These are phyloP conservation scores for Rosa chinensis DNA, from an alignment of 306 rosid genomes.

Conservation along the genomic window DNA sequence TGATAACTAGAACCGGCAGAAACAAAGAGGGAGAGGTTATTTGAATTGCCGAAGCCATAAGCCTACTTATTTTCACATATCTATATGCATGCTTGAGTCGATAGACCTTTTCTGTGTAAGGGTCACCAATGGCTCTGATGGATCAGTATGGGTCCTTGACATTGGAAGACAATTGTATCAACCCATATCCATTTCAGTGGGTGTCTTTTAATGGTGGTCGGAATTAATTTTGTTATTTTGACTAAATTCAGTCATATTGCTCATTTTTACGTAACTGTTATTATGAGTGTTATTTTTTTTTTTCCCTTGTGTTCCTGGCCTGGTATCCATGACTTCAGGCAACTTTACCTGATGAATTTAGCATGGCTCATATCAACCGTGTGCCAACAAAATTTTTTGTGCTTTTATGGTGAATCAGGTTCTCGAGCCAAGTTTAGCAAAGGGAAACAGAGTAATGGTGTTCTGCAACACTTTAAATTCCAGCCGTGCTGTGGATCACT, in stretches of 20 bases:
- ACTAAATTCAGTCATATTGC: not conserved
- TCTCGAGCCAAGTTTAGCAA: conserved; percentile 89
- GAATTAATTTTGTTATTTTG: not conserved
- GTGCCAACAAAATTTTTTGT: not conserved
- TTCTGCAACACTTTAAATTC: conserved; percentile 93
- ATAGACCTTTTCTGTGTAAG: not conserved
- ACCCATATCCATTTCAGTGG: not conserved
- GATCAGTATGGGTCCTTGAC: not conserved
- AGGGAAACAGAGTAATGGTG: conserved; percentile 92
- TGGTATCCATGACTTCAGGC: not conserved
- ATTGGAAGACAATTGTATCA: not conserved
- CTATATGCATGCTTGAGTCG: not conserved
- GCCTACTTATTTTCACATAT: not conserved
- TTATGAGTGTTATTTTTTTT: not conserved
- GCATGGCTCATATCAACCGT: not conserved
- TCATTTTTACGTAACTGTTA: not conserved
- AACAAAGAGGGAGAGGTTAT: not conserved
- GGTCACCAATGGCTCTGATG: not conserved
- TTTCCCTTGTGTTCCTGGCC: not conserved
- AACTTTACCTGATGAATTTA: not conserved
- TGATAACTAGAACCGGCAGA: not conserved
- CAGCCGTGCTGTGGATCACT: conserved; percentile 99
- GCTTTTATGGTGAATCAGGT: conserved; percentile 53
- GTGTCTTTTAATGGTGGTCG: not conserved
- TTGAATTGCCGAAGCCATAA: not conserved